Evolutionary conservation across 805 yeast genomes (phyloP).

Genomic region (Peterozyma toletana): DNA sequence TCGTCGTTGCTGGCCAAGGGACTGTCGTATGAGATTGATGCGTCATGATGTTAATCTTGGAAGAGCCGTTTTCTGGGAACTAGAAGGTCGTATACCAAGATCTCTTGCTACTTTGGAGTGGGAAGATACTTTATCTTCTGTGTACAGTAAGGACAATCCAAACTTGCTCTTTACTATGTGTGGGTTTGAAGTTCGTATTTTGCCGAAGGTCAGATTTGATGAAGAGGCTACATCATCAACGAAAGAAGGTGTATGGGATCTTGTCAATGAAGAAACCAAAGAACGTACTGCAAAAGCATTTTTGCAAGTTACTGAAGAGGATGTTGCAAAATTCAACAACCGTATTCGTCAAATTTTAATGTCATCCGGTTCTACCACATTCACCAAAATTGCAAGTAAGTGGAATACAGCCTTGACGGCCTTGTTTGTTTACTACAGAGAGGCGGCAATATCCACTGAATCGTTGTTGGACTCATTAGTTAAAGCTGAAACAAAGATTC

Average conservation of each 20-base stretch:
- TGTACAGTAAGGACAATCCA: conserved; percentile 86
- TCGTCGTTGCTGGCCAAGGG: conserved; percentile 92
- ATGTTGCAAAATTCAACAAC: conserved; percentile 72
- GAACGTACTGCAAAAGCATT: conserved; percentile 87
- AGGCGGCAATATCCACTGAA: conserved; percentile 83
- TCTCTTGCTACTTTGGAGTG: conserved; percentile 69
- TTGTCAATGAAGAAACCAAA: conserved; percentile 60
- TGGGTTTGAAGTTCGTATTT: conserved; percentile 88
- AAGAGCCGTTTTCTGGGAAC: conserved; percentile 87
- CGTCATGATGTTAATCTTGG: conserved; percentile 90
- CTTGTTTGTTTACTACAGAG: conserved; percentile 83
- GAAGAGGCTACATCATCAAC: conserved; percentile 42
- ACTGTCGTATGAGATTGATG: conserved; percentile 83
- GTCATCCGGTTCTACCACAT: conserved; percentile 95
- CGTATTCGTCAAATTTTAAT: conserved; percentile 83
- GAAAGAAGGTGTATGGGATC: conserved; percentile 88
- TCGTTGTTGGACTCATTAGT: conserved; percentile 74
- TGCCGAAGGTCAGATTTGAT: conserved; percentile 61
- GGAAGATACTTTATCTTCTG: conserved; percentile 78
- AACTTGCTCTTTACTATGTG: conserved; percentile 85
- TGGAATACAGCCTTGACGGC: conserved; percentile 94
- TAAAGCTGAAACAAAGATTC: conserved; percentile 87
- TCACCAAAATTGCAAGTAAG: conserved; percentile 86
- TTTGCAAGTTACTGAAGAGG: conserved; percentile 75
- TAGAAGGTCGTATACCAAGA: conserved; percentile 69